Percentiles rank a stretch among this genome's conserved stretches.
Evolutionary conservation across 805 yeast species (phyloP).

Genomic region (Zygosaccharomyces bisporus): DNA sequence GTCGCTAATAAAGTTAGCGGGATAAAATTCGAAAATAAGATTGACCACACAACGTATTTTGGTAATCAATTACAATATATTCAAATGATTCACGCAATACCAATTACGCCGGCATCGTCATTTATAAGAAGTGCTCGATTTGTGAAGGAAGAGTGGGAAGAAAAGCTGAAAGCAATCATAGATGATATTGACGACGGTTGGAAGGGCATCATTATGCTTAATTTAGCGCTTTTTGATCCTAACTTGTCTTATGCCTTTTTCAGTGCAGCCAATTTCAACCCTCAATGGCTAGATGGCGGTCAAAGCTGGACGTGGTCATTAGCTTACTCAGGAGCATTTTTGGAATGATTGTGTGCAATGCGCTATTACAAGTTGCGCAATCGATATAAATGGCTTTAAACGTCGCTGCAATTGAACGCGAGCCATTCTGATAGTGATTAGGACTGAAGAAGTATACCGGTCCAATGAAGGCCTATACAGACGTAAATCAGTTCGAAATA

Average conservation of each 20-base stretch:
- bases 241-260: slow-evolving; percentile 58
- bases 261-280: slow-evolving; percentile 48
- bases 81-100: slow-evolving; percentile 77
- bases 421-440: too few species aligned
- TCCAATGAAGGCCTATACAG: too few species aligned
- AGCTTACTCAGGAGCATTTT: slow-evolving; percentile 54
- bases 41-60: slow-evolving; percentile 71
- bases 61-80: slow-evolving; percentile 70
- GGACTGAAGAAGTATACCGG: too few species aligned
- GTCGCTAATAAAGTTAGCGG: slow-evolving; percentile 68
- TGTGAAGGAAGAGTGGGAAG: slow-evolving; percentile 62
- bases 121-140: slow-evolving; percentile 52
- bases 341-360: neutral
- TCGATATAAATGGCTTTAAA: too few species aligned
- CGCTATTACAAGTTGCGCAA: neutral
- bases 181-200: slow-evolving; percentile 59
- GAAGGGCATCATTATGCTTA: slow-evolving; percentile 69
- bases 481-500: too few species aligned
- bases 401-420: too few species aligned
- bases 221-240: slow-evolving; percentile 74
- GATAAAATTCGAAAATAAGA: slow-evolving; percentile 66
- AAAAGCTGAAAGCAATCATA: slow-evolving; percentile 44
- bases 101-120: slow-evolving; percentile 64
- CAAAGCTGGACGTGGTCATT: slow-evolving; percentile 86
- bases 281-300: slow-evolving; percentile 69